phyloP scores from a whole-genome alignment of 441 rosid species.

The Manihot esculenta region DNA sequence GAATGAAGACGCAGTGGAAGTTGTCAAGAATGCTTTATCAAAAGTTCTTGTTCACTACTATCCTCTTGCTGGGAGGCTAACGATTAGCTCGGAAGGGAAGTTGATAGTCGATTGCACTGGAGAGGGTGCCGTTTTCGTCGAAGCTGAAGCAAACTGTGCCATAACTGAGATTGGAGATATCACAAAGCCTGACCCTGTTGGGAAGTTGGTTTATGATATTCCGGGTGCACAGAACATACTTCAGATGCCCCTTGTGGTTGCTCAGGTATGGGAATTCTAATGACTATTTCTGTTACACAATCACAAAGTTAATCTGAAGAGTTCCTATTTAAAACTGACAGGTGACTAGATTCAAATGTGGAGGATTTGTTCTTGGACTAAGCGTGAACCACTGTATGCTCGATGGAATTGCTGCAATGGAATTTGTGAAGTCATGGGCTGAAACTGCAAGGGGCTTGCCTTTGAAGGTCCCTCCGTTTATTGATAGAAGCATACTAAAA shows the following conservation, averaged over 20 bases:
- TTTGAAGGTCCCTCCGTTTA: constrained; percentile 53
- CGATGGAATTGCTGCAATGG: constrained; percentile 85
- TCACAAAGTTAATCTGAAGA: background rate
- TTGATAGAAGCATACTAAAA: constrained; percentile 58
- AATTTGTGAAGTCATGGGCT: constrained; percentile 84
- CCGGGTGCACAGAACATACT: constrained; percentile 71
- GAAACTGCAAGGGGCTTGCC: constrained; percentile 69
- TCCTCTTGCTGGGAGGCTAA: constrained; percentile 72
- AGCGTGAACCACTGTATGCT: constrained; percentile 78
- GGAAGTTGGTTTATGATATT: constrained; percentile 64
- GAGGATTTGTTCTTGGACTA: constrained; percentile 73
- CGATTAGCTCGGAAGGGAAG: constrained; percentile 73
- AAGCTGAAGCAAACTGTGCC: constrained; percentile 68
- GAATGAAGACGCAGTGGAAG: constrained; percentile 57
- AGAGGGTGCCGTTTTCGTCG: constrained; percentile 84
- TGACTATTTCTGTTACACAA: background rate
- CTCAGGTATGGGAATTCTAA: constrained; percentile 55
- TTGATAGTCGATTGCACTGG: constrained; percentile 68
- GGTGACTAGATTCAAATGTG: constrained; percentile 82
- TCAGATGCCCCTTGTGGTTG: constrained; percentile 69
- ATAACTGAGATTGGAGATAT: constrained; percentile 55
- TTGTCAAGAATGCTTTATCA: constrained; percentile 58
- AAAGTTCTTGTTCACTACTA: constrained; percentile 70
- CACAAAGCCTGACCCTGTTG: constrained; percentile 62
- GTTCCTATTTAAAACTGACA: constrained; percentile 18